Conservation (phyloP, 805 yeast species). For the Deakozyma indianensis region DNA sequence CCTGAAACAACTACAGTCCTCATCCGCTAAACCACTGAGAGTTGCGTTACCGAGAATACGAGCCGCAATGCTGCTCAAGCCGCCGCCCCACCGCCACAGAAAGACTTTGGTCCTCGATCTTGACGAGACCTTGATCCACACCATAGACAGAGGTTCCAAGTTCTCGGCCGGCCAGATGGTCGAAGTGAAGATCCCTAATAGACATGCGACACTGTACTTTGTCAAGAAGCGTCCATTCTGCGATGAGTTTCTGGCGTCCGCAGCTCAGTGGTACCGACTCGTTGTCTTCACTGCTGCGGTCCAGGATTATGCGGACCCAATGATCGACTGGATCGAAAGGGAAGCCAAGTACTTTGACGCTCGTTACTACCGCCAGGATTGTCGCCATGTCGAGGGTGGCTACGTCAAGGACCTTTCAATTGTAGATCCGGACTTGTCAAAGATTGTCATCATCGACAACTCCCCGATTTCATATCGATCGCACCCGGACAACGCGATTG, state of each 20-base stretch:
- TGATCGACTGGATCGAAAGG: constrained; percentile 78
- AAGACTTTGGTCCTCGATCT: constrained; percentile 77
- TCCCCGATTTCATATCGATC: constrained; percentile 80
- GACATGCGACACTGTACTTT: constrained; percentile 67
- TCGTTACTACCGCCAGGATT: constrained; percentile 66
- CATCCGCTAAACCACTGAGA: neutral
- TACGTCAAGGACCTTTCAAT: constrained; percentile 62
- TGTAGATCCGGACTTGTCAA: constrained; percentile 43
- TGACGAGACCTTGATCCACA: constrained; percentile 90
- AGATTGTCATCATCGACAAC: constrained; percentile 73
- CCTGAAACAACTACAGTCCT: neutral
- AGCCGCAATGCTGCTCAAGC: neutral
- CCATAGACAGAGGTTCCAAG: constrained; percentile 49
- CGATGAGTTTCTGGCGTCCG: constrained; percentile 66
- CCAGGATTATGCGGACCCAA: constrained; percentile 92
- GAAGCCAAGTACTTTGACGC: constrained; percentile 37
- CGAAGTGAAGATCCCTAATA: constrained; percentile 59
- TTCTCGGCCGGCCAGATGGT: constrained; percentile 48
- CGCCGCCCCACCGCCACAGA: constrained; percentile 7
- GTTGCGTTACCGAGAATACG: neutral
- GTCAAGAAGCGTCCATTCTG: constrained; percentile 89
- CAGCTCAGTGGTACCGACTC: constrained; percentile 74
- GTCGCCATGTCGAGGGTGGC: constrained; percentile 63
- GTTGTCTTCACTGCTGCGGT: constrained; percentile 92
- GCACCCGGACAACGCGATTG: constrained; percentile 78